Evolutionary conservation across 2,329 filamentous ascomycete genomes (phyloP), one percentile per base, ranked within the genome.

Genomic region (Nothophoma quercina): DNA sequence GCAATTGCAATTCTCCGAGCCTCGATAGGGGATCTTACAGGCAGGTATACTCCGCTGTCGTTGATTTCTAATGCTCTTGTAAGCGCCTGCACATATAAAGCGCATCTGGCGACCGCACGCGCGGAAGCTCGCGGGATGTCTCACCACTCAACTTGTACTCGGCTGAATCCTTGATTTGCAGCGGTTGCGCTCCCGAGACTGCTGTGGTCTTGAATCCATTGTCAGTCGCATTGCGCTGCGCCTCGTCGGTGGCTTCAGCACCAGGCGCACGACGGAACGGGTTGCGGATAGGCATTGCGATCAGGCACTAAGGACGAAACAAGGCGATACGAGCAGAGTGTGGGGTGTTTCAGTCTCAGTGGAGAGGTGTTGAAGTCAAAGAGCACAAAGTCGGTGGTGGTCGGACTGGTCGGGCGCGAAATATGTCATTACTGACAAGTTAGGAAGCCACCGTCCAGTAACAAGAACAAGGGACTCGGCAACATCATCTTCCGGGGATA

Each of bases 41-140:
- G 93, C 63, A 98, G 85, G 78, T 96, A 98, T 57, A 96, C 89
- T 62, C 93, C 93, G 74, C 90, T 96, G 76, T 96, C 93, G 72
- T 96, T 96, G 74, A 98, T 95, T 61, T 97, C 93, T 97, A 73
- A 64, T 36, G 57, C 44, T 28, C 55, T 13, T 38, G 60, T 71
- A 59, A 73, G 69, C 64, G 58, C 69, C 61, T 22, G 49, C 53
- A 32, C 32, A 43, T 25, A 30, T 40, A 45, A 34, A 41, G 52
- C 38, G 44, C 32, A 22, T 36, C 18, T 21, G 3, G n/a, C 26
- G 22, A 26, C 19, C 32, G 32, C 38, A 10, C 23, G 33, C 33
- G 35, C 33, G 34, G 51, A 39, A 45, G 22, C 15, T 4, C 16
- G 22, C 43, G 38, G 50, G 36, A 46, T 32, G 13, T 69, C 77